Evolutionary conservation across 345 rosid species (phyloP).

Genomic region (Eucalyptus polyanthemos): DNA sequence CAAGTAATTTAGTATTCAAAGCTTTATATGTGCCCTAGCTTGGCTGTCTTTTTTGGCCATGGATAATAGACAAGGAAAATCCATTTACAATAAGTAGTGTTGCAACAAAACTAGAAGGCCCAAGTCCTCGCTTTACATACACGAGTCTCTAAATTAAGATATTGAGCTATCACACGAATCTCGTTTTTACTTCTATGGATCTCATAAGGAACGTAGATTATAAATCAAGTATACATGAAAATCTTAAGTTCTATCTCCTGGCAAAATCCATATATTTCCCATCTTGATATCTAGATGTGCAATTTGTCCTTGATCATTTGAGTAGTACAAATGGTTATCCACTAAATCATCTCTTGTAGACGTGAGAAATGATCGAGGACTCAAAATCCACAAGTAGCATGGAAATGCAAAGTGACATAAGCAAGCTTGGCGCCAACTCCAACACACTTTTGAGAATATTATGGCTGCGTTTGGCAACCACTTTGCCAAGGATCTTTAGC

Average conservation of each 20-base stretch:
- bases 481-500: no score
- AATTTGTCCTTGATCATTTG: neutral
- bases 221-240: neutral
- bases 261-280: neutral
- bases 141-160: neutral
- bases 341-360: conserved; percentile 23
- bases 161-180: neutral
- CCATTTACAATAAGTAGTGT: neutral
- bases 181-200: neutral
- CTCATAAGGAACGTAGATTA: neutral
- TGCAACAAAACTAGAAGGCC: neutral
- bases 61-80: neutral
- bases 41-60: neutral
- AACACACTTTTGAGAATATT: conserved; percentile 71
- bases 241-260: neutral
- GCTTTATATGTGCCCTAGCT: neutral
- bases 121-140: neutral
- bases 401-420: conserved; percentile 41
- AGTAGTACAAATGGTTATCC: neutral
- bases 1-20: neutral
- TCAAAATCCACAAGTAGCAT: conserved; percentile 49
- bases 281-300: neutral
- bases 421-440: conserved; percentile 70
- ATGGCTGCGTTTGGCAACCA: neutral
- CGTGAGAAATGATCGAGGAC: conserved; percentile 69